Evolutionary conservation across 139 green algal species (phyloP).

Genomic region (Medakamo hakoo): DNA sequence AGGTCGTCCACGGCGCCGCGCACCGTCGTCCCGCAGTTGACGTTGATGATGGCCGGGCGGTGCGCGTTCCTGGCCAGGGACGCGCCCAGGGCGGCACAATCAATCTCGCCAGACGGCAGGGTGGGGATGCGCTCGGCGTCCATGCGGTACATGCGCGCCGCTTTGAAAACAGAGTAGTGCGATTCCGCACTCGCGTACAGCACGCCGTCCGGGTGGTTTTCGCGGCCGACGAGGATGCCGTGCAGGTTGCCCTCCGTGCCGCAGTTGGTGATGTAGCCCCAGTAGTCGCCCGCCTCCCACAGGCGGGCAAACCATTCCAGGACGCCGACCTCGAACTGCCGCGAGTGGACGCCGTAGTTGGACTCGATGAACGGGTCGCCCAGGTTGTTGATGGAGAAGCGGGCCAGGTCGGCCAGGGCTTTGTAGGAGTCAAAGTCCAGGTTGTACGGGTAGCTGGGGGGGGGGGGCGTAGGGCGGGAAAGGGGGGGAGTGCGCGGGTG

Average conservation of each 20-base stretch:
- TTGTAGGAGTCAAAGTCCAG: constrained; percentile 91
- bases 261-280: constrained; percentile 98
- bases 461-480: background rate
- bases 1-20: constrained; percentile 61
- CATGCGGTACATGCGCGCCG: constrained; percentile 92
- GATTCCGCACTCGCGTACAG: constrained; percentile 79
- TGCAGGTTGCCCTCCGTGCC: constrained; percentile 97
- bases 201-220: constrained; percentile 74
- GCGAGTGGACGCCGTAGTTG: constrained; percentile 91
- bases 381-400: constrained; percentile 96
- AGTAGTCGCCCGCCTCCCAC: constrained; percentile 88
- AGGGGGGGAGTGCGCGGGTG: background rate
- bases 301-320: constrained; percentile 93
- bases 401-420: constrained; percentile 60
- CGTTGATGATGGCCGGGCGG: constrained; percentile 85
- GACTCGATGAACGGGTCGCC: constrained; percentile 92
- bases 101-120: constrained; percentile 75
- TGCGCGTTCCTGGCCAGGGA: constrained; percentile 41
- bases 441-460: constrained; percentile 89
- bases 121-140: constrained; percentile 61
- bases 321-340: constrained; percentile 85
- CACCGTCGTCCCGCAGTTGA: constrained; percentile 96
- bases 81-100: constrained; percentile 64
- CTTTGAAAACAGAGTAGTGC: constrained; percentile 97
- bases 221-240: constrained; percentile 80